These are phyloP conservation scores for Kalmusia sp. DNA, from an alignment of 2,329 filamentous ascomycete genomes.

Conservation along the genomic window DNA sequence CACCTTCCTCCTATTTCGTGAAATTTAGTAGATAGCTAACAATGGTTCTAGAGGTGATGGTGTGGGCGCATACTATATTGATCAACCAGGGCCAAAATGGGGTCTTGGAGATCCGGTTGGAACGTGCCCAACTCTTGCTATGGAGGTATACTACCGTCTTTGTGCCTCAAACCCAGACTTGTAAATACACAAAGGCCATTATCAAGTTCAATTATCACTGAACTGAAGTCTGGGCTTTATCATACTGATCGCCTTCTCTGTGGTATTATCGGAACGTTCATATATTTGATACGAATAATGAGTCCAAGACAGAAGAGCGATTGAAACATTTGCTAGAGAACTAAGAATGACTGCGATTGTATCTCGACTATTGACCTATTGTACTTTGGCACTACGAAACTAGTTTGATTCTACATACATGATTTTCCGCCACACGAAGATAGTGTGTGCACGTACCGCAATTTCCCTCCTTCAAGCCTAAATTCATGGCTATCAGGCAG, in stretches of 20 bases:
- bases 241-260: no score
- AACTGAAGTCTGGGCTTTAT: no score
- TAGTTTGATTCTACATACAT: conserved; percentile 25
- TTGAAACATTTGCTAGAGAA: no score
- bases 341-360: no score
- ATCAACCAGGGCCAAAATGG: conserved; percentile 1
- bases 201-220: no score
- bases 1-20: neutral
- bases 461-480: conserved; percentile 35
- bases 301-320: no score
- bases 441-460: conserved; percentile 30
- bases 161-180: neutral
- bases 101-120: neutral
- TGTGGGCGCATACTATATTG: conserved; percentile 8
- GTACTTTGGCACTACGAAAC: no score
- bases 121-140: neutral
- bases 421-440: conserved; percentile 22
- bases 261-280: no score
- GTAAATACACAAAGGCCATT: no score
- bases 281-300: no score
- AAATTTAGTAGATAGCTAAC: neutral
- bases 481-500: conserved; percentile 44
- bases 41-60: neutral
- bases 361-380: no score
- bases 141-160: neutral